Base-by-base conservation (phyloP, 139 green algal genomes). In the Micractinium conductrix region DNA sequence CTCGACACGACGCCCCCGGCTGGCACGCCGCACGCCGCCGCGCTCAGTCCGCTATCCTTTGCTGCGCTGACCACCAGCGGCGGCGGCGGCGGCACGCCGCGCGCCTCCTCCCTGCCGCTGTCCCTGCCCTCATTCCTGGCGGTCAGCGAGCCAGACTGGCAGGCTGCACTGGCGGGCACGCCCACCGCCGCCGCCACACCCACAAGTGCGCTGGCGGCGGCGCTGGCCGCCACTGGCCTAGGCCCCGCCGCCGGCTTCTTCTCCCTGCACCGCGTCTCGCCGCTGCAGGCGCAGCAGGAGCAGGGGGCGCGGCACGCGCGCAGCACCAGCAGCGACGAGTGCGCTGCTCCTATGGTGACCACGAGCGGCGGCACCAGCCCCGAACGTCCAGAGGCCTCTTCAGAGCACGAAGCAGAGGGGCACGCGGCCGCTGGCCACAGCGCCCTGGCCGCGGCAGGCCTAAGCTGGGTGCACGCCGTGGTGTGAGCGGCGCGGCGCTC, bases 301-400 rank as follows among this genome's bases (percentile, higher is more conserved):
- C 62, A n/a, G 62, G 26, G 9, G 62, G 26, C 4, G 62, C 63
- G 5, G 63, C 63, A 8, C 63, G 63, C 63, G 12, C 63, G n/a
- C 63, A 71, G 63, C 63, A 71, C n/a, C 63, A 71, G 63, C 63
- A 71, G 63, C n/a, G 63, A 71, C 28, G 63, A 71, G 4, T 71
- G 63, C 48, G 48, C 48, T 24, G 16, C 48, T 16, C 10, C 48
- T 17, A 40, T n/a, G 12, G 63, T 3, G 40, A n/a, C 63, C n/a
- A n/a, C n/a, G n/a, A 71, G 63, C 63, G 21, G n/a, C 6, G 63
- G 33, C n/a, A 43, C n/a, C 33, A 71, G 63, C 63, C 63, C 63
- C 30, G 33, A 33, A 26, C 58, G 58, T 26, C 58, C 33, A 28
- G 58, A 6, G 26, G 58, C 1, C 58, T 16, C 17, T 21, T 40